A percentile compares a stretch with the other conserved stretches of the same genome.
These are phyloP conservation scores for Panaeolus cyanescens DNA, from an alignment of 768 basidiomycete species.

Conservation along the genomic window DNA sequence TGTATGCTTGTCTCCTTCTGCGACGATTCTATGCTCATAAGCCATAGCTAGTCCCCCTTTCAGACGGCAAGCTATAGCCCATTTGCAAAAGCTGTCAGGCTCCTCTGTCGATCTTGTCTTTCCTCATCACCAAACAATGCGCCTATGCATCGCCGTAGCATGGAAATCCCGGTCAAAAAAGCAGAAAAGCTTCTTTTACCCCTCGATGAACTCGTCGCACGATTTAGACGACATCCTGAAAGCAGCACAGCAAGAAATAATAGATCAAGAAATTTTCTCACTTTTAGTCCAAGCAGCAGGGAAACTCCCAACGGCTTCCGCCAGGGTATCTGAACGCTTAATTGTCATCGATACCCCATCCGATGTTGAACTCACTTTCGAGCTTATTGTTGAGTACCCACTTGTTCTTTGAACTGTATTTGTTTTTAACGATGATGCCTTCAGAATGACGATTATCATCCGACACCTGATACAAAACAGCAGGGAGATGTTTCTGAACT, in stretches of 20 bases:
- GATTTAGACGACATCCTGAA: slow-evolving; percentile 54
- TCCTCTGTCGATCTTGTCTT: slow-evolving; percentile 52
- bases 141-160: slow-evolving; percentile 61
- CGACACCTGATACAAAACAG: slow-evolving; percentile 13
- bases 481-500: slow-evolving; percentile 52
- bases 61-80: slow-evolving; percentile 71
- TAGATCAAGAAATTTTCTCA: slow-evolving; percentile 82
- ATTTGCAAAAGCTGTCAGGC: slow-evolving; percentile 53
- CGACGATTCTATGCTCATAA: not conserved
- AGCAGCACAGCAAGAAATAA: slow-evolving; percentile 67
- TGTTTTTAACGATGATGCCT: not conserved
- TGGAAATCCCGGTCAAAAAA: slow-evolving; percentile 33
- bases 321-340: slow-evolving; percentile 76
- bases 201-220: slow-evolving; percentile 22
- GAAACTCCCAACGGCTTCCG: slow-evolving; percentile 71
- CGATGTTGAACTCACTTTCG: slow-evolving; percentile 67
- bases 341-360: slow-evolving; percentile 80
- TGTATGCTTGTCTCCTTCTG: slow-evolving; percentile 49
- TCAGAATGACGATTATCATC: slow-evolving; percentile 16
- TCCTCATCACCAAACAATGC: slow-evolving; percentile 62
- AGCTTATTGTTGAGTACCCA: slow-evolving; percentile 54
- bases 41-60: slow-evolving; percentile 62
- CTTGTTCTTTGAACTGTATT: not conserved
- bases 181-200: slow-evolving; percentile 25
- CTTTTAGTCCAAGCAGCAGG: slow-evolving; percentile 77